Evolutionary conservation across 2,329 filamentous ascomycete species (phyloP).

Genomic region (Celoporthe dispersa): DNA sequence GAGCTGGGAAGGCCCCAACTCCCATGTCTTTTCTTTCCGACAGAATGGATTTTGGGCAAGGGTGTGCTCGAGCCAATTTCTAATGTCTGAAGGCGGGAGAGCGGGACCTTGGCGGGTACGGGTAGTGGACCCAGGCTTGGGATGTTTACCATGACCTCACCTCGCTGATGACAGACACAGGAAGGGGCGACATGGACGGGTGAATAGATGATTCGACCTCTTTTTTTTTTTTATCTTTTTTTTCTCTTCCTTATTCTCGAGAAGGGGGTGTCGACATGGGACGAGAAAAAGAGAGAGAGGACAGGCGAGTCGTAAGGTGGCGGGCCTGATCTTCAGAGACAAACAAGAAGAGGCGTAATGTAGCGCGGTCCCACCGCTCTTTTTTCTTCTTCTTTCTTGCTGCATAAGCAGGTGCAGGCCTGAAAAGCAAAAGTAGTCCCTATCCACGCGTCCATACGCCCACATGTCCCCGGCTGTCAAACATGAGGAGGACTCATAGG

Average conservation of each 20-base stretch:
- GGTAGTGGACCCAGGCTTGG: background rate
- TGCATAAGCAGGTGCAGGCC: background rate
- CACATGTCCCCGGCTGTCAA: background rate
- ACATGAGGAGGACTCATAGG: background rate
- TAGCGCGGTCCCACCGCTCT: background rate
- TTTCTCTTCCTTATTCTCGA: too few relatives aligned
- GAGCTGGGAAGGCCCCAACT: constrained; percentile 20
- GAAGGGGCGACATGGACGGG: background rate
- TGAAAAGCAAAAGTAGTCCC: background rate
- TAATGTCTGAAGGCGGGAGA: constrained; percentile 13
- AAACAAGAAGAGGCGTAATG: background rate
- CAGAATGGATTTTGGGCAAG: constrained; percentile 22
- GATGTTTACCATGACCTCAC: constrained; percentile 19
- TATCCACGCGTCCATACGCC: background rate
- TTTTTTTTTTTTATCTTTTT: background rate
- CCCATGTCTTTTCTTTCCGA: constrained; percentile 12
- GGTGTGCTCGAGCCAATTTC: constrained; percentile 26
- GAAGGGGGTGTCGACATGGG: too few relatives aligned
- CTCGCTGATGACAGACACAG: background rate
- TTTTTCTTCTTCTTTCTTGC: background rate
- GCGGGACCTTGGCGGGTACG: constrained; percentile 9
- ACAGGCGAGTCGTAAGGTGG: background rate
- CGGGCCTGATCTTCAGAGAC: background rate
- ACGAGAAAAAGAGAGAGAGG: background rate
- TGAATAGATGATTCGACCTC: background rate